Evolutionary conservation across 129 eudicot species (phyloP), one percentile per base, ranked within the genome.

Genomic region (Artemisia annua): DNA sequence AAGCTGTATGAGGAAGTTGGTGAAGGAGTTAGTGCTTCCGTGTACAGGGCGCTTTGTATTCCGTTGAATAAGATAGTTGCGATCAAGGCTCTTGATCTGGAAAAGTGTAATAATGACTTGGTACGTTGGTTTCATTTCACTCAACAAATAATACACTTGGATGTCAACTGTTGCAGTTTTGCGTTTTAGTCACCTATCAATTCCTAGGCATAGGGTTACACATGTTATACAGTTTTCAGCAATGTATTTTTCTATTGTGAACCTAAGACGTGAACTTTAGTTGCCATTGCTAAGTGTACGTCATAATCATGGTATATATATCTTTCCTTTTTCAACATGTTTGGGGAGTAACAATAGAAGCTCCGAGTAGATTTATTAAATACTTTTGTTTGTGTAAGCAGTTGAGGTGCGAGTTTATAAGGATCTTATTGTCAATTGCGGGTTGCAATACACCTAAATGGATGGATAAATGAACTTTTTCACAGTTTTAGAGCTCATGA

Each of bases 21-120:
- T 66, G 97, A 94, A 69, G 98, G 98, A 53, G 97, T 94, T 59
- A 94, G 98, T 69, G 96, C 98, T 53, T 85, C 96, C 52, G 98
- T 94, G 28, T 83, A 86, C 48, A 83, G 97, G 76, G 98, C 98
- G 17, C 86, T 84, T 19, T 94, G 97, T 77, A 43, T 90, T 63
- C 98, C 98, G 7, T 78, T 90, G 51, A 88, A 94, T 61, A 91
- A 79, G 80, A 73, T 73, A 49, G 98, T 94, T 53, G 98, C 98
- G 11, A 88, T 94, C 75, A 94, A 94, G 84, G 97, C 88, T 86
- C 98, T 94, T 71, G 98, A 94, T 85, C 82, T 94, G 66, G 98
- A 94, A 66, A 90, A 85, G 86, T 90, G 96, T 80, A 94, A 87
- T 61, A 90, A 86, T 84, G 98, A 94, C 81, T 89, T 94, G 93